Evolutionary conservation across 2,329 filamentous ascomycete species (phyloP), one percentile per base, ranked within the genome.

Genomic region (Immersiporthe knoxdaviesiana): DNA sequence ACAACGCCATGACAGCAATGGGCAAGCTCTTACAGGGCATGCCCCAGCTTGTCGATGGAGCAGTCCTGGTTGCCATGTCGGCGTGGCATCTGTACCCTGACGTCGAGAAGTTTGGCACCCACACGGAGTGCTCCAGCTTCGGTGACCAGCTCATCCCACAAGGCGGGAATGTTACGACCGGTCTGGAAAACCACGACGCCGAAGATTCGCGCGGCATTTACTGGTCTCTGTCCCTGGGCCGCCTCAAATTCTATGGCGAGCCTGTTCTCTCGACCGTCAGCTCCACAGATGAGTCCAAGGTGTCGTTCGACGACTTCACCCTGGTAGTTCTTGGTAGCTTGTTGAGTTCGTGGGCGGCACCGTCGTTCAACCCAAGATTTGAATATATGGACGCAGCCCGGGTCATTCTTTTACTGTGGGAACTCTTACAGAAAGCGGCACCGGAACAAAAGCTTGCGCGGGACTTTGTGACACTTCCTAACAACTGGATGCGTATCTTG

Each of bases 1-100:
- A 27, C 12, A 67, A 56, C 0, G 71, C 76, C 3, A 71, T 80
- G 72, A 64, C 41, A 7, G 69, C 68, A 0, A 71, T 78, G 68
- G 76, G 80, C 37, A 72, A 71, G 2, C 71, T 80, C 0, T n/a
- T 79, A 6, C 35, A 68, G 1, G 78, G 77, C 1, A 70, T 74
- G 0, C 74, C 77, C 2, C 75, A 77, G 39, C 41, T 63, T 12
- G 72, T 74, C 10, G 65, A 73, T 58, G 75, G 75, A 2, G 73
- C 73, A 1, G 70, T 77, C 1, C 68, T 81, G 1, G 68, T 79
- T 4, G 78, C 68, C 1, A 63, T 81, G 1, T 73, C 71, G 2
- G 66, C 78, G 0, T 81, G 77, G 79, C 79, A 81, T 71, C 32
- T 81, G 2, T 80, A 78, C 66, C 78, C 78, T 0, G 74, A 81